phyloP scores from a whole-genome alignment of 1,139 yeast genomes.

The Nakaseomyces nivariensis region DNA sequence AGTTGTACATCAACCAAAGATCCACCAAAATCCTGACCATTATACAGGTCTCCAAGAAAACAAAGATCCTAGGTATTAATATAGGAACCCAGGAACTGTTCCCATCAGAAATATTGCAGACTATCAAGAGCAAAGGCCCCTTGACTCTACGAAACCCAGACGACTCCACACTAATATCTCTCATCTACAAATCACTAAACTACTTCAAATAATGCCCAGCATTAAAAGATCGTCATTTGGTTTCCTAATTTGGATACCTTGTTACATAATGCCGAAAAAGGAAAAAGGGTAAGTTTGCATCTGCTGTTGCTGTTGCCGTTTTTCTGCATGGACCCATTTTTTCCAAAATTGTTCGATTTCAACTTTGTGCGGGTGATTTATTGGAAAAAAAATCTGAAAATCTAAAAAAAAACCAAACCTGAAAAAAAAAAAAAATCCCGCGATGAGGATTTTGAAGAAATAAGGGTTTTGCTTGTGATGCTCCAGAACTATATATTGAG shows the following conservation, averaged over 20 bases:
- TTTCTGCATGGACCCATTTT: too few relatives aligned
- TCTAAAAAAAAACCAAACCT: neutral
- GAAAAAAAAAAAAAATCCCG: neutral
- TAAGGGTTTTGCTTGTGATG: neutral
- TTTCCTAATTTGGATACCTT: neutral
- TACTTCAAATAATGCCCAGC: neutral
- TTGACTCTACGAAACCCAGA: neutral
- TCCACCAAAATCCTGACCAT: neutral
- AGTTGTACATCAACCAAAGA: neutral
- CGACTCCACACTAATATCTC: neutral
- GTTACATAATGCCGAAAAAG: neutral
- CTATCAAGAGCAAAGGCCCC: neutral
- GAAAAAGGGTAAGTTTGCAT: neutral
- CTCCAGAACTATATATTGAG: too few relatives aligned
- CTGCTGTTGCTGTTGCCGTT: too few relatives aligned
- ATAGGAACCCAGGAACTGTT: neutral
- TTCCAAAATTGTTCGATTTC: too few relatives aligned
- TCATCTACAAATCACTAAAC: neutral
- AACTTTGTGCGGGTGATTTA: too few relatives aligned
- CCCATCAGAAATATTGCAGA: neutral
- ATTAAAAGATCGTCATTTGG: neutral
- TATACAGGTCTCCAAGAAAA: neutral
- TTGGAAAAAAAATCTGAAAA: too few relatives aligned
- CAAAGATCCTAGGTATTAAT: neutral
- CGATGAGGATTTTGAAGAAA: neutral